Percentiles rank a stretch among this genome's conserved stretches.
Evolutionary conservation across 768 basidiomycete genomes (phyloP).

Genomic region (Kwoniella europaea): DNA sequence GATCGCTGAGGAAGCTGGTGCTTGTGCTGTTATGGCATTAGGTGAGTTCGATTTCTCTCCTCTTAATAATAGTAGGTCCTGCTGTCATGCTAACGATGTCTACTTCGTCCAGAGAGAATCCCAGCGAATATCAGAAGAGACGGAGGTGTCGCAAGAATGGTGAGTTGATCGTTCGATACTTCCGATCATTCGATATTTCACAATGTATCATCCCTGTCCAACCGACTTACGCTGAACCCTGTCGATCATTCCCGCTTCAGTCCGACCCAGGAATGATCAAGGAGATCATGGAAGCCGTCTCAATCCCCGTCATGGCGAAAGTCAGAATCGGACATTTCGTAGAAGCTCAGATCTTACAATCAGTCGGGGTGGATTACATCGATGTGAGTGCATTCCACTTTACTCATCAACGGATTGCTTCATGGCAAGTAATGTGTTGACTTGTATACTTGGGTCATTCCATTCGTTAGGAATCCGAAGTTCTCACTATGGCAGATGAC

Average conservation of each 20-base stretch:
- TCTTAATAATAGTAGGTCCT: background rate
- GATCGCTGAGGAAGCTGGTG: slow-evolving; percentile 96
- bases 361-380: slow-evolving; percentile 87
- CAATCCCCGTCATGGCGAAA: slow-evolving; percentile 89
- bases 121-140: slow-evolving; percentile 90
- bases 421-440: no score
- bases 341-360: slow-evolving; percentile 96
- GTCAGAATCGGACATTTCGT: slow-evolving; percentile 97
- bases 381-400: slow-evolving; percentile 43
- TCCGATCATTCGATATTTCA: background rate
- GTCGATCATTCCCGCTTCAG: slow-evolving; percentile 61
- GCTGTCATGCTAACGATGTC: slow-evolving; percentile 8
- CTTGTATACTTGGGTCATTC: background rate
- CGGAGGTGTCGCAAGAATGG: slow-evolving; percentile 97
- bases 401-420: no score
- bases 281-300: slow-evolving; percentile 89
- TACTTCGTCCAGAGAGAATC: slow-evolving; percentile 68
- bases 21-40: slow-evolving; percentile 87
- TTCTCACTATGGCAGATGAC: slow-evolving; percentile 94
- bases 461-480: slow-evolving; percentile 60
- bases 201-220: background rate
- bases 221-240: background rate
- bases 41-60: slow-evolving; percentile 35
- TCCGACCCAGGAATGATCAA: slow-evolving; percentile 93
- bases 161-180: slow-evolving; percentile 56